phyloP scores from a whole-genome alignment of 1,139 yeast genomes.

The Kluyveromyces sp. region DNA sequence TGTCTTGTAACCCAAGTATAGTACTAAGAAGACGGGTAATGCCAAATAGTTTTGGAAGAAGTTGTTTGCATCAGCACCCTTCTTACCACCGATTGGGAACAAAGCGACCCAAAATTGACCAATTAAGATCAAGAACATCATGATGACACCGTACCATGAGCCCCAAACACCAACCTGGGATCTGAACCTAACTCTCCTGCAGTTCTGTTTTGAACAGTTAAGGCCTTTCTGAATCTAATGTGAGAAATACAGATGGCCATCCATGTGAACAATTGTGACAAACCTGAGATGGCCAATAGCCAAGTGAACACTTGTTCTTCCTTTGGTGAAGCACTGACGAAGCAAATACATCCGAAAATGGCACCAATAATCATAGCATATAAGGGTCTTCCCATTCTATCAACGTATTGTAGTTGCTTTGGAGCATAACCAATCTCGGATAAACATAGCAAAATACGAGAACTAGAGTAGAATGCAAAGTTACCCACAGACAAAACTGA shows the following conservation, averaged over 20 bases:
- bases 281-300: conserved; percentile 54
- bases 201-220: conserved; percentile 44
- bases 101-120: conserved; percentile 62
- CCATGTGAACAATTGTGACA: conserved; percentile 57
- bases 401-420: conserved; percentile 46
- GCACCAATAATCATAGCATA: conserved; percentile 42
- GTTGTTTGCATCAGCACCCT: conserved; percentile 34
- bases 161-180: conserved; percentile 47
- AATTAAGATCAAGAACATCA: conserved; percentile 40
- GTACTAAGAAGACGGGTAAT: conserved; percentile 46
- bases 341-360: conserved; percentile 45
- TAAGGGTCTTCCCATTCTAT: conserved; percentile 53
- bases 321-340: conserved; percentile 46
- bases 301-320: conserved; percentile 49
- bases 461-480: conserved; percentile 49
- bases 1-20: conserved; percentile 45
- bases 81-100: conserved; percentile 52
- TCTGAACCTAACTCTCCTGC: conserved; percentile 41
- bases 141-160: conserved; percentile 37
- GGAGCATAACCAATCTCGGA: conserved; percentile 56
- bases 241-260: conserved; percentile 48
- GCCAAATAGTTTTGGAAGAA: conserved; percentile 57
- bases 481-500: conserved; percentile 45
- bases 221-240: conserved; percentile 51
- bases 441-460: conserved; percentile 50